Base-by-base conservation (phyloP, 139 green algal genomes). In the Eudorina sp. region DNA sequence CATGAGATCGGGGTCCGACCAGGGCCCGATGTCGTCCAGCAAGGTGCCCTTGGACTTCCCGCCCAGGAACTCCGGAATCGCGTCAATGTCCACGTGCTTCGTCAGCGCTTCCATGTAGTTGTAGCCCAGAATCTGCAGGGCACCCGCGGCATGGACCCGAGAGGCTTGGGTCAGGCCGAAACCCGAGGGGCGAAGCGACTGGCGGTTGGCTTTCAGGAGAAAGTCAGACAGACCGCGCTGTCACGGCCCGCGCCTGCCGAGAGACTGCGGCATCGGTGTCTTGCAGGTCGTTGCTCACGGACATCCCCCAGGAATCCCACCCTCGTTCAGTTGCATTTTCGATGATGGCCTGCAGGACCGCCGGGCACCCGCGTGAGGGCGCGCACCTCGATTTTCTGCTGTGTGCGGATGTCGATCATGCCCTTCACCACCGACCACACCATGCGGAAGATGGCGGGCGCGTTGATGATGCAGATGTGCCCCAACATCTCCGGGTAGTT, bases 401-500 rank as follows among this genome's bases (percentile, higher is more conserved):
- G 93, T 9, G 96, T 98, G 84, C 96, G 90, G 29, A 87, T 31
- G 75, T 98, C 95, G 41, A 98, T 88, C 69, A 97, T 93, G 31
- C 92, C 90, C 90, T 97, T 97, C 6, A 98, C 90, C 36, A 96
- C 31, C 7, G 53, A 72, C 90, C 92, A 98, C 5, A 98, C 87
- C 76, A 95, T 89, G 62, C 94, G 92, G 91, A 98, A 98, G 46
- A 95, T 90, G 62, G 77, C 60, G 25, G 95, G 95, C 9, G 95
- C 96, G 92, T 98, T 98, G 89, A 98, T 96, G 88, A 98, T 97
- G 88, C 94, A 94, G 36, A 95, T 96, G 72, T 93, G 90, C n/a
- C 91, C 94, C 90, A 98, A 89, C 66, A 95, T 96, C 93, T 98
- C 96, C 8, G 96, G 96, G 88, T 97, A 98, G 90, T 98, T 96